phyloP scores from a whole-genome alignment of 2,329 filamentous ascomycete genomes.

The Spiromastix sp. region DNA sequence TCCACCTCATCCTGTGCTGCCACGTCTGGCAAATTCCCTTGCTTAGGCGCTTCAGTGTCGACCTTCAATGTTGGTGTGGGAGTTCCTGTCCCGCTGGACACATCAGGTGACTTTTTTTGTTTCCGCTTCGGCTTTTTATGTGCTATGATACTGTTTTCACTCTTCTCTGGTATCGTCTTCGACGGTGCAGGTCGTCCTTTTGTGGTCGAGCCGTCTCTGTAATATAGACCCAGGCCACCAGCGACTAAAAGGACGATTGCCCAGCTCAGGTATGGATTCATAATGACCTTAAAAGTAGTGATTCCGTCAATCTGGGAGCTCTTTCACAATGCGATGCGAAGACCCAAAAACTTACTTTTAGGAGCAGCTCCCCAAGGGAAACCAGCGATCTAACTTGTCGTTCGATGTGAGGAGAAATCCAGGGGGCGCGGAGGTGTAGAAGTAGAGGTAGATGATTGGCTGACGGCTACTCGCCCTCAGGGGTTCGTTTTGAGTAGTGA shows the following conservation, averaged over 20 bases:
- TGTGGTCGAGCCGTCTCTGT: conserved; percentile 24
- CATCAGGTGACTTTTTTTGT: conserved; percentile 23
- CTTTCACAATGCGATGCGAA: neutral
- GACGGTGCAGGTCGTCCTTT: conserved; percentile 19
- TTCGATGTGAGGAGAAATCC: neutral
- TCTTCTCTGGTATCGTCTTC: conserved; percentile 25
- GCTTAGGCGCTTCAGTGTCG: conserved; percentile 12
- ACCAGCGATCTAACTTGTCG: neutral
- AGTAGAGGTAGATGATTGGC: conserved; percentile 28
- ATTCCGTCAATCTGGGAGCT: no score
- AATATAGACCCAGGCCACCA: conserved; percentile 33
- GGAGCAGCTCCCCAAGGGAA: neutral
- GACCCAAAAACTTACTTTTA: neutral
- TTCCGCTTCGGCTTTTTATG: conserved; percentile 35
- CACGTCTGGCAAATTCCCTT: conserved; percentile 18
- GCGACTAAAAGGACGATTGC: conserved; percentile 32
- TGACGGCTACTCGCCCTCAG: no score
- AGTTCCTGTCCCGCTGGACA: conserved; percentile 14
- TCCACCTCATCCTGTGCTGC: conserved; percentile 50
- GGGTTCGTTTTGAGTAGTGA: no score
- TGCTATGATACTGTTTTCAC: conserved; percentile 19
- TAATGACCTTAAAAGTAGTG: no score
- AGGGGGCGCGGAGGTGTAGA: conserved; percentile 23
- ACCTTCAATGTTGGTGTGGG: conserved; percentile 17
- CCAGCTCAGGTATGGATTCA: conserved; percentile 37